phyloP scores from a whole-genome alignment of 179 eudicot species.

The Camellia oleifera region DNA sequence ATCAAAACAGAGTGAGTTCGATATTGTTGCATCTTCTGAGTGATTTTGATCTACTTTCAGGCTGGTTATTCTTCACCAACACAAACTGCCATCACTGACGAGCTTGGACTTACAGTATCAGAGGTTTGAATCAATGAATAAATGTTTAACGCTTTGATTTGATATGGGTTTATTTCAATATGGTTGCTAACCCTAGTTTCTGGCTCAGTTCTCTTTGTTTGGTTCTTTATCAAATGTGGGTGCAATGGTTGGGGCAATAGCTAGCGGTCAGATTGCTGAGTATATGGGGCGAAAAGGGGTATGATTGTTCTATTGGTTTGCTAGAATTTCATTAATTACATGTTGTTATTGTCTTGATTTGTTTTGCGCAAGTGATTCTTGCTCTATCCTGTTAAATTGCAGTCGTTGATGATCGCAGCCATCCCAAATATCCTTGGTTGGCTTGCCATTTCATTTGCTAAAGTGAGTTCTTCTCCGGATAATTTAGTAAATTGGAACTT shows the following conservation, averaged over 20 bases:
- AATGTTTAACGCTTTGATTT: constrained; percentile 10
- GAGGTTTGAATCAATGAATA: constrained; percentile 51
- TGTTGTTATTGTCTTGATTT: background rate
- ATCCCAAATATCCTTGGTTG: constrained; percentile 97
- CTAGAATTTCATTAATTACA: constrained; percentile 7
- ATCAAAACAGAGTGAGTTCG: background rate
- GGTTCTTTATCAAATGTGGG: constrained; percentile 96
- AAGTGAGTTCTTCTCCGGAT: constrained; percentile 46
- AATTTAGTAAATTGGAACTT: background rate
- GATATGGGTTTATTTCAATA: constrained; percentile 1
- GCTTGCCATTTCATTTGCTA: constrained; percentile 90
- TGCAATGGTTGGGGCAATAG: constrained; percentile 98
- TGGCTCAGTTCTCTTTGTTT: constrained; percentile 72
- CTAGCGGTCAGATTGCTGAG: constrained; percentile 95
- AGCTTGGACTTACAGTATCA: constrained; percentile 69
- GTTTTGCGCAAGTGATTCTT: background rate
- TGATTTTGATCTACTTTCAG: constrained; percentile 29
- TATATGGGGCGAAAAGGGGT: constrained; percentile 99
- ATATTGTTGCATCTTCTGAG: background rate
- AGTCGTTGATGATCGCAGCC: constrained; percentile 97
- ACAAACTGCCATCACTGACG: constrained; percentile 64
- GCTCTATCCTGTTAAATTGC: constrained; percentile 23
- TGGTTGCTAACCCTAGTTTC: constrained; percentile 16
- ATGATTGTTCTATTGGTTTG: constrained; percentile 7
- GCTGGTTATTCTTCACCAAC: constrained; percentile 91